These are phyloP conservation scores for Candida odintsovae DNA, from an alignment of 805 yeast species.

Conservation along the genomic window DNA sequence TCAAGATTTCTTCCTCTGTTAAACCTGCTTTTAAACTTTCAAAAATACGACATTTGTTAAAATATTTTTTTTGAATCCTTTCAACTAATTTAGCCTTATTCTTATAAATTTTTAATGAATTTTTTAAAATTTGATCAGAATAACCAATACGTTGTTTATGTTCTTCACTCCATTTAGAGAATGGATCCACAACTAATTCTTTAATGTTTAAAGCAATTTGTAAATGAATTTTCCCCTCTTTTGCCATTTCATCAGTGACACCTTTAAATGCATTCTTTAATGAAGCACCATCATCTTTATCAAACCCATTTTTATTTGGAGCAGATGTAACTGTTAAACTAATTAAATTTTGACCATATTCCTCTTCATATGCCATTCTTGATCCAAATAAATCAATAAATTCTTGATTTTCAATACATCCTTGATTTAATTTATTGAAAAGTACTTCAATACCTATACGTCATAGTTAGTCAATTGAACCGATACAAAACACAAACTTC, in stretches of 20 bases:
- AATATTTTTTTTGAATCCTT: conserved; percentile 58
- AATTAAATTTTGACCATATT: conserved; percentile 54
- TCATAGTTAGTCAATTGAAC: background rate
- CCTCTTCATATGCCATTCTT: conserved; percentile 66
- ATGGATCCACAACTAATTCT: conserved; percentile 60
- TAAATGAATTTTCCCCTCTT: conserved; percentile 54
- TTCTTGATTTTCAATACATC: conserved; percentile 66
- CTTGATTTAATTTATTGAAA: conserved; percentile 50
- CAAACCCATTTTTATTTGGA: conserved; percentile 36
- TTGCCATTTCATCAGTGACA: conserved; percentile 44
- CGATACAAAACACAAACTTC: no score
- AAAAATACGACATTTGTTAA: conserved; percentile 67
- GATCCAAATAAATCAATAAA: conserved; percentile 58
- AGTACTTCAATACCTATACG: conserved; percentile 40
- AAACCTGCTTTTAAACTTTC: conserved; percentile 56
- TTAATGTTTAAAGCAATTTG: conserved; percentile 59
- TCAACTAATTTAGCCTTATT: conserved; percentile 42
- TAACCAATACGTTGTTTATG: conserved; percentile 62
- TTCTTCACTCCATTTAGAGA: conserved; percentile 66
- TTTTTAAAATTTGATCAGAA: conserved; percentile 48
- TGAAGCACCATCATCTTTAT: conserved; percentile 58
- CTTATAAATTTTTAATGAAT: conserved; percentile 48
- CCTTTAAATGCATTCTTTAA: conserved; percentile 59
- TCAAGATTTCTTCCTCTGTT: conserved; percentile 37
- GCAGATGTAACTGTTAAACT: conserved; percentile 32